These are phyloP conservation scores for Calonectria crousiana DNA, from an alignment of 2,329 filamentous ascomycete species.

Conservation along the genomic window DNA sequence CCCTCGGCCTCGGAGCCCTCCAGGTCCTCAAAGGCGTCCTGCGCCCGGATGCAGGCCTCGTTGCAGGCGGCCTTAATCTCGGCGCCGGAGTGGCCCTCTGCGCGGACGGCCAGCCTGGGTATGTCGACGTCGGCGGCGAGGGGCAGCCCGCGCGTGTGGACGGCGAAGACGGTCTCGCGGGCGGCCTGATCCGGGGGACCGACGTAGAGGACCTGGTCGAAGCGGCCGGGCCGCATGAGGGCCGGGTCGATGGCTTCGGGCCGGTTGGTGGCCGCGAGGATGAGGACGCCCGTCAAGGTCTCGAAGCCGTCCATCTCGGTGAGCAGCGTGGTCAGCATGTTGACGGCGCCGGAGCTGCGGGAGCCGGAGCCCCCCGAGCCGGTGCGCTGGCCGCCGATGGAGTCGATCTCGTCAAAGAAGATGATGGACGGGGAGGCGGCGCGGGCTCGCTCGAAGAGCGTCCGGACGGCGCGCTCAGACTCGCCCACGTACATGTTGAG, in stretches of 20 bases:
- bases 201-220: slow-evolving; percentile 88
- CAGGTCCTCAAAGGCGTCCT: slow-evolving; percentile 51
- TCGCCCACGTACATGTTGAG: slow-evolving; percentile 98
- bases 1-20: slow-evolving; percentile 39
- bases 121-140: slow-evolving; percentile 75
- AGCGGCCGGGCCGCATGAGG: slow-evolving; percentile 85
- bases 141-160: slow-evolving; percentile 72
- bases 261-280: slow-evolving; percentile 92
- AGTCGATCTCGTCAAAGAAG: slow-evolving; percentile 97
- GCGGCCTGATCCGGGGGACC: slow-evolving; percentile 81
- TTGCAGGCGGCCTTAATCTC: slow-evolving; percentile 75
- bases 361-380: slow-evolving; percentile 55
- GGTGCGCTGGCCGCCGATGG: slow-evolving; percentile 73
- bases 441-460: slow-evolving; percentile 86
- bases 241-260: slow-evolving; percentile 89
- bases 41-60: slow-evolving; percentile 57
- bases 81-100: slow-evolving; percentile 87
- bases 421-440: slow-evolving; percentile 92
- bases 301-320: slow-evolving; percentile 98
- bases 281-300: slow-evolving; percentile 82
- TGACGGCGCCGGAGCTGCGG: slow-evolving; percentile 67
- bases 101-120: slow-evolving; percentile 69
- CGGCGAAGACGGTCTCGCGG: slow-evolving; percentile 79
- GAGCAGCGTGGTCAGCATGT: slow-evolving; percentile 88
- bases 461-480: slow-evolving; percentile 86